Evolutionary conservation across 345 rosid species (phyloP), one percentile per base, ranked within the genome.

Genomic region (Diplotaxis tenuifolia): DNA sequence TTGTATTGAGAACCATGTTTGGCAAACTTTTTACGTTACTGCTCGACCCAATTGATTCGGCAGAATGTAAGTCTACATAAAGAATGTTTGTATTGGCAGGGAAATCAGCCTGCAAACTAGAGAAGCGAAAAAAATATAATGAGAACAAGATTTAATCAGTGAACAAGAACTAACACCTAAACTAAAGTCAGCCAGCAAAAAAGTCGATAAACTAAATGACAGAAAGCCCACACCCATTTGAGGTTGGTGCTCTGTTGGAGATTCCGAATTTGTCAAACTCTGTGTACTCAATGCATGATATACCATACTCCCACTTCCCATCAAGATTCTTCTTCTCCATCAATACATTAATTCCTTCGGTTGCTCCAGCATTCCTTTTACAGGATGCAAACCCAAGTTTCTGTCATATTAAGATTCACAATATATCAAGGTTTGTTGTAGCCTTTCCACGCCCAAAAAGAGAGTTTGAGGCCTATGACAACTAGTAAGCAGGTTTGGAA

Each of bases 11-110:
- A 75, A 94, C 95, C 91, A 91, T 81, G 56, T 92, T 94, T 23
- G 97, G 98, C 80, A 94, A 83, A 79, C 96, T 81, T 70, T 78
- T 86, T 74, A 71, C 87, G 67, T 61, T 82, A 52, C 83, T 81
- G 40, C 86, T 76, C 23, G 95, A 89, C 67, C 84, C 96, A 83
- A 91, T 76, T 62, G 75, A 68, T 81, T 88, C 92, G 20, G 83
- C 87, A 12, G 96, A 81, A 59, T 75, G 80, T 78, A 94, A 80
- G 83, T 88, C 93, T 75, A 94, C 90, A 61, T 89, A 91, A 12
- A 94, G 82, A 72, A 94, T 91, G 79, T 94, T 94, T 63, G 97
- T 94, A 82, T 93, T 93, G 76, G 98, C 96, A 73, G 93, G 98
- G 81, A 88, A 88, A 40, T 86, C 86, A 27, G 78, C 75, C 84